Base-by-base conservation (phyloP, 768 basidiomycete species). In the Boletus eberwhitei region DNA sequence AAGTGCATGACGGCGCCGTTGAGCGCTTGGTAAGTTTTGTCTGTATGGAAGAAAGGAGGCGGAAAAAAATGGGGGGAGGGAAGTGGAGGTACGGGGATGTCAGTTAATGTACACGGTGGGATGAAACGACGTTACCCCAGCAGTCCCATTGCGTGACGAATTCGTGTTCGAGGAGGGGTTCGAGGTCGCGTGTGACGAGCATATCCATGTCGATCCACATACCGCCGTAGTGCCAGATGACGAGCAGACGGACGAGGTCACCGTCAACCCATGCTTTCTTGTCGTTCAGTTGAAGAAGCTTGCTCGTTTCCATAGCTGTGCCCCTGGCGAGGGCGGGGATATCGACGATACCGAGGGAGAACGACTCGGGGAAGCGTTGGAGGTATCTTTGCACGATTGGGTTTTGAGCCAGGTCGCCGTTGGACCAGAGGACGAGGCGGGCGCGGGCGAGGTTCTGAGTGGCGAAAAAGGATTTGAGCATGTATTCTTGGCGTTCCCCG, bases 61-160 rank as follows among this genome's bases (percentile, higher is more conserved):
- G 24, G 24, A 26, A 26, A 26, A 26, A 26, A 26, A 24, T 3
- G 3, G 24, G 24, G 24, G 8, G 19, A 2, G 17, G 6, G 3
- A 4, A 19, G 16, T 13, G 34, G 38, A 11, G 22, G 36, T 0
- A 32, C 2, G 11, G 3, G 37, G 45, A 52, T 17, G 39, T 67
- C 49, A 64, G 50, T 36, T 13, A 17, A 35, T 32, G 29, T 24
- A 24, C 14, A 32, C 16, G 19, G 26, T 31, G n/a, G 22, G 29
- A 31, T 29, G 26, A 6, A 38, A 45, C n/a, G 48, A 46, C 39
- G 12, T 59, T 70, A 95, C 94, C 91, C 69, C 97, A 97, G 71
- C 96, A 98, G 65, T 98, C 96, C 96, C 96, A 98, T 68, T 98
- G 94, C 0, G 92, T 95, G 9, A 98, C 91, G 67, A 95, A 98